Percentiles rank a stretch among this genome's conserved stretches.
Evolutionary conservation across 495 filamentous ascomycete species (phyloP).

Genomic region (Annulohypoxylon stygium): DNA sequence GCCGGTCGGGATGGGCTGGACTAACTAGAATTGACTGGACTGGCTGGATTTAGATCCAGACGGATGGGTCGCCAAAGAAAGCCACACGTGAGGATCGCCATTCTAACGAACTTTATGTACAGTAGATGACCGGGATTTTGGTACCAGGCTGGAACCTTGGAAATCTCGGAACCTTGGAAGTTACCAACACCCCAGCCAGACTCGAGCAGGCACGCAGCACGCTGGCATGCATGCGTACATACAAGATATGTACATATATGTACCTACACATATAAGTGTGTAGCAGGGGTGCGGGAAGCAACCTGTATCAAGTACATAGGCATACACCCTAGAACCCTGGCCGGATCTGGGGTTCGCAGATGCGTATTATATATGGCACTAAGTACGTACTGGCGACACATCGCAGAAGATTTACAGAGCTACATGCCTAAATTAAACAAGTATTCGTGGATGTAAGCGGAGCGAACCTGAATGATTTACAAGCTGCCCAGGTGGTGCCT

Average conservation of each 20-base stretch:
- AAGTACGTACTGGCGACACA: not conserved
- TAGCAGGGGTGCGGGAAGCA: not conserved
- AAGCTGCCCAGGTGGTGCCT: not conserved
- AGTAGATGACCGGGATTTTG: constrained; percentile 20
- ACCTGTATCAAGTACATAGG: constrained; percentile 3
- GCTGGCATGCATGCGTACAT: not conserved
- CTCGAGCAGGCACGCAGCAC: constrained; percentile 12
- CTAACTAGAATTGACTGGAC: not conserved
- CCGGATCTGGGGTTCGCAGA: constrained; percentile 40
- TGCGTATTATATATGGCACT: constrained; percentile 11
- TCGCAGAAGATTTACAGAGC: not conserved
- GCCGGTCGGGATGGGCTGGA: constrained; percentile 21
- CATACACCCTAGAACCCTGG: constrained; percentile 13
- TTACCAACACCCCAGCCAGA: constrained; percentile 8
- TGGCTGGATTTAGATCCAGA: constrained; percentile 27
- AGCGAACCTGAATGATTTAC: not conserved
- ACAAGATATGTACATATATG: not conserved
- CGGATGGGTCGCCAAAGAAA: constrained; percentile 35
- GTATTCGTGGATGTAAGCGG: not conserved
- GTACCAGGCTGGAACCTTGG: not conserved
- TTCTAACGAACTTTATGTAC: constrained; percentile 31
- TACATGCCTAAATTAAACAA: not conserved
- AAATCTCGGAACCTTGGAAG: not conserved
- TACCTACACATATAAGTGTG: not conserved
- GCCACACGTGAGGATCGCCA: constrained; percentile 40